Conservation (phyloP, 495 filamentous ascomycete genomes). For the Opeltia flavorubescens region DNA sequence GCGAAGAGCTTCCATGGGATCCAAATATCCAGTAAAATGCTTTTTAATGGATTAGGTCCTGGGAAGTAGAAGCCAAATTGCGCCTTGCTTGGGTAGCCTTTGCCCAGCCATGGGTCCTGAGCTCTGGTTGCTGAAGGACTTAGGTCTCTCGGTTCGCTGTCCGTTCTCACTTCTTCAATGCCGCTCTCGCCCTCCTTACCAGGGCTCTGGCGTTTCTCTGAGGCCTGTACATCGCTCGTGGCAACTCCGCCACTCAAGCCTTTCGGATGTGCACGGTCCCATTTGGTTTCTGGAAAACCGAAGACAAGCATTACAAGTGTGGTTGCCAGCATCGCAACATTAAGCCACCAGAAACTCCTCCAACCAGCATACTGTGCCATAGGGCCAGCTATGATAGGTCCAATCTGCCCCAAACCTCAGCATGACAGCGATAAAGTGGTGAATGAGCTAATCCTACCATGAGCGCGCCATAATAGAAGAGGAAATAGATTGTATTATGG, state of each 20-base stretch:
- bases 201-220: conserved; percentile 3
- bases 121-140: conserved; percentile 7
- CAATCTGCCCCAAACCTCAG: conserved; percentile 12
- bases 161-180: not conserved
- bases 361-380: conserved; percentile 36
- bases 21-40: conserved; percentile 25
- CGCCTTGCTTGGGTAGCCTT: conserved; percentile 34
- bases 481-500: conserved; percentile 54
- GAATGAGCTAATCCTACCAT: conserved; percentile 19
- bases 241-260: conserved; percentile 7
- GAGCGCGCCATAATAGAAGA: conserved; percentile 30
- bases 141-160: not conserved
- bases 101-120: conserved; percentile 27
- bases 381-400: conserved; percentile 36
- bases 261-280: conserved; percentile 29
- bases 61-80: conserved; percentile 42
- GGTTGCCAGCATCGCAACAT: conserved; percentile 26
- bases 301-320: conserved; percentile 30
- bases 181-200: conserved; percentile 1
- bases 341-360: conserved; percentile 40
- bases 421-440: not conserved
- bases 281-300: conserved; percentile 45
- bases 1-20: conserved; percentile 43
- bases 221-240: not conserved
- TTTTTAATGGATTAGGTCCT: conserved; percentile 25